These are phyloP conservation scores for Chaetomium sp. DNA, from an alignment of 2,329 filamentous ascomycete genomes.

Conservation along the genomic window DNA sequence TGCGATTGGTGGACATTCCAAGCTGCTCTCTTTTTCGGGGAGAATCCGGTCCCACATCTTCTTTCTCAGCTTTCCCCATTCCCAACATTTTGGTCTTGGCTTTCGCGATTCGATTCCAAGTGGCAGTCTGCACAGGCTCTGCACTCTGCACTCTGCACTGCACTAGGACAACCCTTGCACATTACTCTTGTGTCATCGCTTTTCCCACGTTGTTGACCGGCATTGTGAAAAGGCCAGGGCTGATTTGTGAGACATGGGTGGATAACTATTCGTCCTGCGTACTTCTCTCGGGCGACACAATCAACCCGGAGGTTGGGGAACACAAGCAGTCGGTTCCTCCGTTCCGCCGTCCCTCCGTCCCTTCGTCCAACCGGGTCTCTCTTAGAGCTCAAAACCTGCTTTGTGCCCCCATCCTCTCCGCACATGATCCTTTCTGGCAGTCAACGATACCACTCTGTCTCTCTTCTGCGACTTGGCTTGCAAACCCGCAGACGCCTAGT, in stretches of 20 bases:
- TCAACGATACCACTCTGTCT: slow-evolving; percentile 13
- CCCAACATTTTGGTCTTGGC: not conserved
- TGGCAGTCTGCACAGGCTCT: too few relatives aligned
- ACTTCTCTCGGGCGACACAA: not conserved
- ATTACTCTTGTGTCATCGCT: too few relatives aligned
- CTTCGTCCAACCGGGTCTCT: not conserved
- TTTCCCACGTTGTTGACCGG: not conserved
- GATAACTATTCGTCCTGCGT: not conserved
- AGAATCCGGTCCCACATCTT: not conserved
- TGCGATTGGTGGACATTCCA: not conserved
- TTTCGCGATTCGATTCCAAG: not conserved
- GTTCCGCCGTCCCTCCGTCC: not conserved
- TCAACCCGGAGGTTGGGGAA: not conserved
- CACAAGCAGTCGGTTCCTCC: not conserved
- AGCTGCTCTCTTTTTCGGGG: not conserved
- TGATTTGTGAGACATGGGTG: not conserved
- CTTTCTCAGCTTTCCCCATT: not conserved
- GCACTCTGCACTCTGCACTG: too few relatives aligned
- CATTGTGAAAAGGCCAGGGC: not conserved
- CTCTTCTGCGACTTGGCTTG: slow-evolving; percentile 9
- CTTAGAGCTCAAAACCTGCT: slow-evolving; percentile 13
- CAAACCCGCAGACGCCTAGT: not conserved
- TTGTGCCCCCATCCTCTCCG: slow-evolving; percentile 12
- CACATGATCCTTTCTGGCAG: slow-evolving; percentile 9
- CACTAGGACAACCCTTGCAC: too few relatives aligned